Evolutionary conservation across 2,329 filamentous ascomycete species (phyloP).

Genomic region (Aphanoascus verrucosus): DNA sequence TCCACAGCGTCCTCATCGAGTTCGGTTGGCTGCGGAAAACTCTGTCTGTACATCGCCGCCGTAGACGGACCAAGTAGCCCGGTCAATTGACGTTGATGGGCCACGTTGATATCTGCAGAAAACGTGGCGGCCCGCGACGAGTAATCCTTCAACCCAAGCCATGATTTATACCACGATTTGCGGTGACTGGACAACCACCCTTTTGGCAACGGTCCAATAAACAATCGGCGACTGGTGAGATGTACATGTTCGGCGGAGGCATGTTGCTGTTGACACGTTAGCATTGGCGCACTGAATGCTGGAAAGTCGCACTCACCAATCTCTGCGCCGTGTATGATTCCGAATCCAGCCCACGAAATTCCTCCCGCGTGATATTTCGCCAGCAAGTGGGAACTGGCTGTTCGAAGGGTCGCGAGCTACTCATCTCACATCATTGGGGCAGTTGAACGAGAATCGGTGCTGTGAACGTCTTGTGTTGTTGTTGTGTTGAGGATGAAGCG

Average conservation of each 20-base stretch:
- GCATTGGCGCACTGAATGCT: conserved; percentile 13
- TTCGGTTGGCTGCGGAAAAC: conserved; percentile 29
- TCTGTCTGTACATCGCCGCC: conserved; percentile 19
- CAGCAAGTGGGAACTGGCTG: conserved; percentile 13
- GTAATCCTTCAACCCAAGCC: conserved; percentile 37
- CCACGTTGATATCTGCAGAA: conserved; percentile 35
- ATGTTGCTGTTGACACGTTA: conserved; percentile 40
- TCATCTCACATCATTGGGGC: conserved; percentile 14
- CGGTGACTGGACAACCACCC: conserved; percentile 54
- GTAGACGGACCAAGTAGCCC: conserved; percentile 24
- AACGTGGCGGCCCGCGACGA: conserved; percentile 43
- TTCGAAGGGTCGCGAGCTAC: conserved; percentile 5
- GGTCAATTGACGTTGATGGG: conserved; percentile 28
- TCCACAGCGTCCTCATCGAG: conserved; percentile 19
- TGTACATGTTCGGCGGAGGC: conserved; percentile 52
- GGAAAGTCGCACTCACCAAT: conserved; percentile 32
- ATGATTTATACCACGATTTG: conserved; percentile 50
- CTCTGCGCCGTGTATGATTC: conserved; percentile 46
- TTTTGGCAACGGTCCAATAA: conserved; percentile 55
- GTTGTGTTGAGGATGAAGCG: background rate
- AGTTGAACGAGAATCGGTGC: background rate
- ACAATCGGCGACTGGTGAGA: conserved; percentile 51
- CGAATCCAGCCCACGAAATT: conserved; percentile 32
- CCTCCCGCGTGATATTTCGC: conserved; percentile 15
- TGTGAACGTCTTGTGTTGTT: background rate